A percentile compares a stretch with the other conserved stretches of the same genome.
Evolutionary conservation across 2,329 filamentous ascomycete species (phyloP).

Genomic region (Fusarium neocosmosporiellum): DNA sequence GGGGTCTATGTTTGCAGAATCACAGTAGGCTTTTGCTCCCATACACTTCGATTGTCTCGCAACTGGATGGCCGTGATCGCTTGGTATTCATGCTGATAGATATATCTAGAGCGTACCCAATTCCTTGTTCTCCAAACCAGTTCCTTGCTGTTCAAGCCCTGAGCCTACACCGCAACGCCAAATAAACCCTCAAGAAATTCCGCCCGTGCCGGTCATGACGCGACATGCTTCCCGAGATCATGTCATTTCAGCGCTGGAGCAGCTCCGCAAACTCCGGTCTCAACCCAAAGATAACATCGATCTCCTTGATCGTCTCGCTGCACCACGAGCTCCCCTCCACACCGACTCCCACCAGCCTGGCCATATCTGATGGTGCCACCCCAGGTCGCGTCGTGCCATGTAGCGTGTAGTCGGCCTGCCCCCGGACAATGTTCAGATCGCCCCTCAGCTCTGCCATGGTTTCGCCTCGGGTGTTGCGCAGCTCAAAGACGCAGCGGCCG

Average conservation of each 20-base stretch:
- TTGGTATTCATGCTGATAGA: neutral
- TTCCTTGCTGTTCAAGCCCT: neutral
- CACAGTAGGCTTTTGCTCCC: neutral
- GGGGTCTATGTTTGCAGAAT: neutral
- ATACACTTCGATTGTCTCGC: neutral
- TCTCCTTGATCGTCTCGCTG: constrained; percentile 42
- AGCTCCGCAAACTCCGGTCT: constrained; percentile 19
- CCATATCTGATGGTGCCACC: constrained; percentile 28
- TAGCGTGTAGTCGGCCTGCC: constrained; percentile 44
- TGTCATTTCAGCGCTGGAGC: constrained; percentile 15
- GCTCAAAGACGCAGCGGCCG: constrained; percentile 46
- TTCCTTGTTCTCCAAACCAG: neutral
- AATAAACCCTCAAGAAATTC: neutral
- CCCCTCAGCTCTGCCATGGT: constrained; percentile 45
- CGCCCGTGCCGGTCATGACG: neutral
- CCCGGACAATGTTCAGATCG: constrained; percentile 42
- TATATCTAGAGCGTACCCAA: neutral
- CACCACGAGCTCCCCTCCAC: constrained; percentile 44
- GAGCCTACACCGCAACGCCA: constrained; percentile 7
- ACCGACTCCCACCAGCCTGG: constrained; percentile 41
- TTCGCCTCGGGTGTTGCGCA: constrained; percentile 43
- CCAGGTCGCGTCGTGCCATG: constrained; percentile 33
- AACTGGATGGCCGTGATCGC: neutral
- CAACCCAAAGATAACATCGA: constrained; percentile 39
- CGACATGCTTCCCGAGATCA: neutral